Base-by-base conservation (phyloP, 306 rosid species). In the Vigna hirtella region DNA sequence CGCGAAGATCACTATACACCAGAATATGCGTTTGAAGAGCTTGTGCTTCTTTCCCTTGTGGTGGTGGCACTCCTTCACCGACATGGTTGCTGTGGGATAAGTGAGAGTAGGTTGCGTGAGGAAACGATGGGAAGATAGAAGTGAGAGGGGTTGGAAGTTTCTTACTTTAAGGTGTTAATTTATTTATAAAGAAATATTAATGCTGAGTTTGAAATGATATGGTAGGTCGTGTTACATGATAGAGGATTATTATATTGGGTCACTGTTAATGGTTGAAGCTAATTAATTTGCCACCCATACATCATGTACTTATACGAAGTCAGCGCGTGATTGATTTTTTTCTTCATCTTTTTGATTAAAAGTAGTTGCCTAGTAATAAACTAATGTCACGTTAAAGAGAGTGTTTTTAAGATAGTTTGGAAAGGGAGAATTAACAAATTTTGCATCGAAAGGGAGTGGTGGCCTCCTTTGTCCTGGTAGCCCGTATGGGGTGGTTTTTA, bases 51-150 rank as follows among this genome's bases (percentile, higher is more conserved):
- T 72, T 3, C 79, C 22, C 13, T 80, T 70, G 83, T 93, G 98
- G 87, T 85, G 74, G 17, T 74, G 76, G 72, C 98, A 96, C 64
- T 76, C 83, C 67, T 91, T 91, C 3, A 49, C 83, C 69, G 89
- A 64, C 97, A 91, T 90, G 80, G 34, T n/a, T 45, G 50, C 16
- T 2, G 16, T 12, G 49, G 5, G 47, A 9, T 42, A 9, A 42
- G 47, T 45, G 50, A 45, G 50, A 45, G 15, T 45, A 45, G 50
- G 24, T 55, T 2, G 0, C 4, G 42, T 43, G 22, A 61, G 26
- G 71, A 22, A 9, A 38, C n/a, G 66, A 57, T 22, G 72, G 4
- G 16, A 24, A 57, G 49, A 64, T 13, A 40, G 40, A 48, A 53
- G 30, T 6, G 15, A 57, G 52, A 2, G 7, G 32, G 30, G 64